phyloP scores from a whole-genome alignment of 2,329 filamentous ascomycete species.

The Aspergillus sp. region DNA sequence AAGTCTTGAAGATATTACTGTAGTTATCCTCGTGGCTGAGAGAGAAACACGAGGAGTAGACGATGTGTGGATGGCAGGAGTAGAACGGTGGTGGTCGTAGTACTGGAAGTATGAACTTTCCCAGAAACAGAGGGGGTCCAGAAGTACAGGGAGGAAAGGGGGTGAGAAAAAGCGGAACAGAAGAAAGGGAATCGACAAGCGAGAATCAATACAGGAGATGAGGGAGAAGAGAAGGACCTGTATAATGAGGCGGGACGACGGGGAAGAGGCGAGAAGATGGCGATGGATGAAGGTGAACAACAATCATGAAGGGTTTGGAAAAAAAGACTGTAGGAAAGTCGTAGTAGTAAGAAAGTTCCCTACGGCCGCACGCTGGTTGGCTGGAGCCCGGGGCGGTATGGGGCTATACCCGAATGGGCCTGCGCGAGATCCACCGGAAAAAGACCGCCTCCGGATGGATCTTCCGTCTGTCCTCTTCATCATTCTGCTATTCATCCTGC shows the following conservation, averaged over 20 bases:
- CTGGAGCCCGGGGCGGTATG: background rate
- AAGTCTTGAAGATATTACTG: background rate
- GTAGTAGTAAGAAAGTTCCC: conserved; percentile 1
- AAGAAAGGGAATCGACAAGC: background rate
- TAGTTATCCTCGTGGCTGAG: background rate
- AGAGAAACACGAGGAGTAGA: background rate
- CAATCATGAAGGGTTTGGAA: background rate
- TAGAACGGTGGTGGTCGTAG: conserved; percentile 12
- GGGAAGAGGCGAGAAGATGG: conserved; percentile 3
- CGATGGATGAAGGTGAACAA: background rate
- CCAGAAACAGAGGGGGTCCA: conserved; percentile 6
- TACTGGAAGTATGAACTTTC: conserved; percentile 14
- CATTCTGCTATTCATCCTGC: no score
- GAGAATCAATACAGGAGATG: background rate
- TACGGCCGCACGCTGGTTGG: background rate
- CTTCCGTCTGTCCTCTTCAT: conserved; percentile 5
- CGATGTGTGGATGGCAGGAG: background rate
- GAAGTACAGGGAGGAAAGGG: conserved; percentile 5
- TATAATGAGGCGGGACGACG: conserved; percentile 1
- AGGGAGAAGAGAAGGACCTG: no score
- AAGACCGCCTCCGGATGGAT: conserved; percentile 15
- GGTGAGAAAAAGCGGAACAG: conserved; percentile 10
- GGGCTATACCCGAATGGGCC: background rate
- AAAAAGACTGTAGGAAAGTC: background rate
- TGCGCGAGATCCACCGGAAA: conserved; percentile 7